phyloP scores from a whole-genome alignment of 441 rosid genomes.

The Pelargonium fulgidum region DNA sequence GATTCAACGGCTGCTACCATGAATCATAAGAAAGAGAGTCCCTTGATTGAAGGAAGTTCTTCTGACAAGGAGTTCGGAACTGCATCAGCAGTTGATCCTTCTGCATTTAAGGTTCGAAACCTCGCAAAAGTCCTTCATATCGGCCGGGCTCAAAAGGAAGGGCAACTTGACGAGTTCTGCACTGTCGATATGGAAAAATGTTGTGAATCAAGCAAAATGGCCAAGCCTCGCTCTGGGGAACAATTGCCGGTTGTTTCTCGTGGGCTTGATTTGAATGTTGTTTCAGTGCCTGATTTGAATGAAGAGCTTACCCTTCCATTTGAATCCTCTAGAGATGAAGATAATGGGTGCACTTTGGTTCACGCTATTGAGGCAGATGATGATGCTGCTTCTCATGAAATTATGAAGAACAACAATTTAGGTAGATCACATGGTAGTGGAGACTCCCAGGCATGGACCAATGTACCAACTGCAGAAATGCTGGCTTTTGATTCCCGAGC shows the following conservation, averaged over 20 bases:
- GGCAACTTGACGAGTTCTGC: slow-evolving; percentile 61
- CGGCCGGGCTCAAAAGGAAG: slow-evolving; percentile 72
- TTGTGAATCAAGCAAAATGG: slow-evolving; percentile 38
- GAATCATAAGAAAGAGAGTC: slow-evolving; percentile 33
- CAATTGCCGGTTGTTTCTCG: slow-evolving; percentile 42
- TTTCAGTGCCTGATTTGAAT: slow-evolving; percentile 83
- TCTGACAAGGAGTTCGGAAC: slow-evolving; percentile 30
- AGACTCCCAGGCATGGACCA: slow-evolving; percentile 48
- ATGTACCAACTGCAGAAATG: slow-evolving; percentile 44
- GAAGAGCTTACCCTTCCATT: slow-evolving; percentile 79
- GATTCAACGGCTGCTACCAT: slow-evolving; percentile 24
- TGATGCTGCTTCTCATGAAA: slow-evolving; percentile 69
- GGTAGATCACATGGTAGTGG: slow-evolving; percentile 63
- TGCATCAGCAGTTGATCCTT: slow-evolving; percentile 28
- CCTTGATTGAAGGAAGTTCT: slow-evolving; percentile 33
- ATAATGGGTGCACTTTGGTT: slow-evolving; percentile 61
- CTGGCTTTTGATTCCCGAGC: slow-evolving; percentile 52
- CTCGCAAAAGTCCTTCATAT: slow-evolving; percentile 58
- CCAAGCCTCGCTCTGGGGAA: slow-evolving; percentile 32
- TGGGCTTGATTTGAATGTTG: slow-evolving; percentile 73
- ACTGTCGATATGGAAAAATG: slow-evolving; percentile 51
- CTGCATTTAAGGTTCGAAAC: slow-evolving; percentile 66
- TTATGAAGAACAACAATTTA: slow-evolving; percentile 38
- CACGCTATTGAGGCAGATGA: slow-evolving; percentile 62
- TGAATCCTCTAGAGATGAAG: slow-evolving; percentile 84